Evolutionary conservation across 169 alveolate genomes (phyloP), one percentile per base, ranked within the genome.

Genomic region (Plasmodium relictum): DNA sequence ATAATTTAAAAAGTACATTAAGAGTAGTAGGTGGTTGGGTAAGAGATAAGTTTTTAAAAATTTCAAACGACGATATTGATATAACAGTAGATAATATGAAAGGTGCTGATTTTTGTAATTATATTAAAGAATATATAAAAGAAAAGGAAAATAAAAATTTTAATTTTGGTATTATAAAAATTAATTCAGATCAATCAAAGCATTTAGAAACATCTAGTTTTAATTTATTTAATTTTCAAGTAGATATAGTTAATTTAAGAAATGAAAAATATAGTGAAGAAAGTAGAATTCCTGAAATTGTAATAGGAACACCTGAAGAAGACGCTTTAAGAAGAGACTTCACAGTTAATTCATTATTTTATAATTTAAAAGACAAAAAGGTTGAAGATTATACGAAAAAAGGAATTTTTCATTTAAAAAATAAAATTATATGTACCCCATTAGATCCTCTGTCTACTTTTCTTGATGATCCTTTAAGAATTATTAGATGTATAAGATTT

Each of bases 1-100:
- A 83, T 24, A 66, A 83, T 16, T 71, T 83, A 18, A 54, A 83
- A 9, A 37, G 65, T 24, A 83, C 91, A n/a, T 87, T 98, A n/a
- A 93, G 99, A 86, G 98, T 97, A 12, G 99, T 99, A 8, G 99
- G 99, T 12, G 99, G 99, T 2, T 99, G 99, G 99, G 99, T 98
- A 1, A 86, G 99, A 88, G 99, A 99, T 94, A 98, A 98, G 92
- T 87, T 97, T 66, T 86, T 97, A 68, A 92, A 86, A 6, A 66
- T 71, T 45, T 71, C 86, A 6, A 88, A 96, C 63, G 92, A 92
- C 54, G 99, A 99, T 92, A 98, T 99, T n/a, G 99, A 99, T 92
- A 96, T 99, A n/a, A 99, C 99, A 14, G 88, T 99, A 41, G 99
- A 98, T 89, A 92, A 97, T 76, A 96, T 97, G 93, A 95, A 97